Base-by-base conservation (phyloP, 805 yeast genomes). In the Lipomyces yamanashiensis region DNA sequence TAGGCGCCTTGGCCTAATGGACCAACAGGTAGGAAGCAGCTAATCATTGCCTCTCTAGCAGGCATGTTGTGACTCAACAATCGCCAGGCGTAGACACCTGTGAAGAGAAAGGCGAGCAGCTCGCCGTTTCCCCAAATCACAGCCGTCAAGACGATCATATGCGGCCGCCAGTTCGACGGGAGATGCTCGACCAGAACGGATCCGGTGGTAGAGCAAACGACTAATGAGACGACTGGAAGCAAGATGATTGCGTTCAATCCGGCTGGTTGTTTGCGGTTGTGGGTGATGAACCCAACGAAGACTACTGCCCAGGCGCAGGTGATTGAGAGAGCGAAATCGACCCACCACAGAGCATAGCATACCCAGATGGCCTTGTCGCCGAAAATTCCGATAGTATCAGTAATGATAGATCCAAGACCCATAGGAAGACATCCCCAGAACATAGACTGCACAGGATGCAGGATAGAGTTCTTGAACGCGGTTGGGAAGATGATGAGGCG, bases 1-100 rank as follows among this genome's bases (percentile, higher is more conserved):
- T 80, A 89, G 1, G 90, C 82, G 1, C 95, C 96, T 75, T 92
- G 97, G 19, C 97, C 97, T 72, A 89, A 74, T 48, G 92, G 87
- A 7, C 97, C 97, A 52, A 91, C 78, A 0, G 96, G 92, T 58
- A 90, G 81, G 72, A 91, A 90, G 55, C 70, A 66, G 54, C 85
- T 76, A n/a, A 92, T 82, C 1, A 88, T 81, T 53, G 76, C 70
- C 12, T 62, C 67, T 7, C 68, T 59, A 10, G 70, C 67, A 6
- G 81, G 76, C 1, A 96, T 92, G 33, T 87, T 74, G 67, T 86
- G 86, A 71, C 81, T 78, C 1, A 85, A 75, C 28, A 89, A 75
- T 59, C 86, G 84, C 81, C 87, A 80, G 65, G 87, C 77, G 72
- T 86, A 85, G 2, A 89, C 77, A 15, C 85, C 78, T 8, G 85